These are phyloP conservation scores for Blechomonas ayalai DNA, from an alignment of 208 protist species.

Conservation along the genomic window DNA sequence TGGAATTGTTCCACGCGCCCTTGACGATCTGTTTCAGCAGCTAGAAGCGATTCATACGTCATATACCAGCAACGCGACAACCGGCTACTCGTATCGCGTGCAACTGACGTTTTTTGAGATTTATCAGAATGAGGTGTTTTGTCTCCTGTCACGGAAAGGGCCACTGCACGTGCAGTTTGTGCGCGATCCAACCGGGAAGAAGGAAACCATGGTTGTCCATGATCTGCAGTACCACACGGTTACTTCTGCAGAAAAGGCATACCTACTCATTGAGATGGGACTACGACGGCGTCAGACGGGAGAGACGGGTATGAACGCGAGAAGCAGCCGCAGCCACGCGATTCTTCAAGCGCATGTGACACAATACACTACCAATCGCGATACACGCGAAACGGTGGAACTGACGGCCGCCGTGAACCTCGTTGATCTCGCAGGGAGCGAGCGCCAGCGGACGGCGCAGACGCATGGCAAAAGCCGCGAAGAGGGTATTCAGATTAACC, in stretches of 20 bases:
- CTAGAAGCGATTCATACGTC: conserved; percentile 37
- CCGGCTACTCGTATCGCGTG: conserved; percentile 60
- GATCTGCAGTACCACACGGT: conserved; percentile 52
- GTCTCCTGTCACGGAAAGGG: conserved; percentile 62
- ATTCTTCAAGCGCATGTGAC: conserved; percentile 86
- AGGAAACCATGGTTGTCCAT: conserved; percentile 60
- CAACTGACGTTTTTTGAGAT: conserved; percentile 80
- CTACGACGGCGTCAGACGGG: conserved; percentile 68
- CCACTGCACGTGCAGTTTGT: conserved; percentile 55
- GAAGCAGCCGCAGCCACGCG: conserved; percentile 93
- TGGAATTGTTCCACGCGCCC: conserved; percentile 63
- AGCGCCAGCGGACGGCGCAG: conserved; percentile 76
- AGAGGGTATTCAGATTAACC: conserved; percentile 90
- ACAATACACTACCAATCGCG: conserved; percentile 48
- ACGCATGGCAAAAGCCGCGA: conserved; percentile 78
- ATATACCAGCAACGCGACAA: conserved; percentile 20
- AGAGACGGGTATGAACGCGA: conserved; percentile 92
- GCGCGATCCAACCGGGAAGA: conserved; percentile 36
- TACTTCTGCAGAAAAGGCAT: conserved; percentile 37
- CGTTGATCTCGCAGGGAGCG: conserved; percentile 92
- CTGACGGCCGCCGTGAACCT: conserved; percentile 83
- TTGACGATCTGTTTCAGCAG: conserved; percentile 60
- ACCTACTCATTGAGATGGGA: conserved; percentile 80
- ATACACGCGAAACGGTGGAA: conserved; percentile 61
- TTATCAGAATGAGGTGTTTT: conserved; percentile 72